Base-by-base conservation (phyloP, 495 filamentous ascomycete species). In the Thermothielavioides terrestris region DNA sequence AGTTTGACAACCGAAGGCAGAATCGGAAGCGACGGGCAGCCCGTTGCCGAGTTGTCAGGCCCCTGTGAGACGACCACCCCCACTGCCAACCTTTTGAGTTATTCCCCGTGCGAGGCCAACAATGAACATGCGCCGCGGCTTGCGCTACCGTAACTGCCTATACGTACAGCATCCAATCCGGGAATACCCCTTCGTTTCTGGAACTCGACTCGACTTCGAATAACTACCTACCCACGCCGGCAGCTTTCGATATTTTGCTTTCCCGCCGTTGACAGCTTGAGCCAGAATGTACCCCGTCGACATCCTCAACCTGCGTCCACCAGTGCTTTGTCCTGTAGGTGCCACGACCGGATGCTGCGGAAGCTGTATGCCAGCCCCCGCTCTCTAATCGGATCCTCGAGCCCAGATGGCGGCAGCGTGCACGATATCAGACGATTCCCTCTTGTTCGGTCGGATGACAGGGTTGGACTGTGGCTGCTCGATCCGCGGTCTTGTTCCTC, bases 251-350 rank as follows among this genome's bases (percentile, higher is more conserved):
- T 21, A 25, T 9, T 11, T 18, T 20, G n/a, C n/a, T 36, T 9
- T 7, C 35, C 6, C 15, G 10, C 12, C 12, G n/a, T 14, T 34
- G 4, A 12, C 3, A 12, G 3, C 31, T n/a, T n/a, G n/a, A n/a
- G 21, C 0, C 23, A n/a, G n/a, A 3, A 58, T 52, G 53, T 50
- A 53, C 21, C 28, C 49, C 22, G 53, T 56, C 42, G 52, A 66
- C 42, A 50, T 66, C 37, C 48, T 66, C 20, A 55, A 56, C 27
- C 56, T 50, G 2, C 54, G 58, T n/a, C 1, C 52, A 54, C 18
- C 39, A 54, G 18, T 52, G 50, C 25, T 66, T 66, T 31, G 49
- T 58, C 9, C 60, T 66, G 10, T 66, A 60, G 63, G 36, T 58
- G 11, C 63, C 63, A 8, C 41, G 32, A 14, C 49, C 49, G 2